Base-by-base conservation (phyloP, 352 stramenopile species). In the Aphanomyces astaci region DNA sequence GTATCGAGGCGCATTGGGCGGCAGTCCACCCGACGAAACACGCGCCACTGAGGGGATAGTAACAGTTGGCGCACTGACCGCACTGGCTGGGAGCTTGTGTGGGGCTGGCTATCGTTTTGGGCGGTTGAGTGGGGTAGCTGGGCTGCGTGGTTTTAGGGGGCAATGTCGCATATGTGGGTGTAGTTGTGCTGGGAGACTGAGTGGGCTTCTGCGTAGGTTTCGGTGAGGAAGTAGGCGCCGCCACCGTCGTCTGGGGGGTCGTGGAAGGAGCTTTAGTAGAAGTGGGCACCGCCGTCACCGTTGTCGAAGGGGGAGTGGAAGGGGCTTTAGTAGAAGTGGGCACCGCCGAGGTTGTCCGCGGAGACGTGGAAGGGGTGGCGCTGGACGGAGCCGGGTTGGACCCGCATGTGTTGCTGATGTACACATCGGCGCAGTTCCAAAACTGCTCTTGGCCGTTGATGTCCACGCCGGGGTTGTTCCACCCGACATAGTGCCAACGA, bases 391-490 rank as follows among this genome's bases (percentile, higher is more conserved):
- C 22, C 40, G 40, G 40, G 40, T 49, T n/a, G 15, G 40, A 49
- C 40, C 46, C 46, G 46, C 56, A 64, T 10, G 33, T 19, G 56
- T 64, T 33, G 56, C 15, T 39, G 39, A 64, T 52, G 39, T 64
- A 48, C 7, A 73, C 60, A 49, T 73, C 54, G n/a, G 69, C 69
- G 46, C 69, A 73, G 46, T 73, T 73, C 69, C 69, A 73, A 52
- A 73, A 71, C 0, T 25, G 63, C 31, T 73, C 63, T 2, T 64
- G 62, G 52, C 66, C 70, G 63, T 19, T 43, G 46, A 27, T 22
- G 46, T 25, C 46, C 2, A 28, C 22, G 55, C 65, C 51, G 24
- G 49, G 43, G 33, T 22, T 55, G 64, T 73, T 73, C 27, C 52
- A 62, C 3, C 51, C 71, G 15, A 70, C 30, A 43, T 71, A 73